These are phyloP conservation scores for Hypoxylon sp. DNA, from an alignment of 2,329 filamentous ascomycete genomes.

Conservation along the genomic window DNA sequence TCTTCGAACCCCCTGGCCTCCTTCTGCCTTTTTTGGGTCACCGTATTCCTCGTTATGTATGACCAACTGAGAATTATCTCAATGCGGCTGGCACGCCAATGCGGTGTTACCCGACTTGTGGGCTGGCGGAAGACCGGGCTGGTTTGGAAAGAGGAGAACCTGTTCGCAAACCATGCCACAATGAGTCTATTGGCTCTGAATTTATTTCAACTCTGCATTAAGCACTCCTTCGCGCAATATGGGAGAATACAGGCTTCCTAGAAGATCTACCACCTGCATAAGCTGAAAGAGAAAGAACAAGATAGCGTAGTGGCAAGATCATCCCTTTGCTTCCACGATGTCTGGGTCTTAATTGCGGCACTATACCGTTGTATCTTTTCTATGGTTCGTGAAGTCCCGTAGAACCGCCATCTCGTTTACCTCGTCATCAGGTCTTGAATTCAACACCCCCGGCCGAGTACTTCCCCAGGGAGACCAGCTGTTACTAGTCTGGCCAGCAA, in stretches of 20 bases:
- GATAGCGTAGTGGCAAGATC: conserved; percentile 16
- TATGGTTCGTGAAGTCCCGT: conserved; percentile 2
- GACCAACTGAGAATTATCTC: conserved; percentile 17
- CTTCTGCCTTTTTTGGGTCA: conserved; percentile 10
- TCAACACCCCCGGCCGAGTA: background rate
- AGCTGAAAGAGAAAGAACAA: conserved; percentile 20
- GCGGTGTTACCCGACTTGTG: conserved; percentile 39
- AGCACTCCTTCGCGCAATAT: conserved; percentile 4
- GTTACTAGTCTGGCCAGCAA: conserved; percentile 1
- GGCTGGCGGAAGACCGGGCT: conserved; percentile 17
- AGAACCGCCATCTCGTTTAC: background rate
- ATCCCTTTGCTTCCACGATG: background rate
- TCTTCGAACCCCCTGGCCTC: background rate
- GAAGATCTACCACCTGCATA: conserved; percentile 20
- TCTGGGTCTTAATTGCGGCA: conserved; percentile 2
- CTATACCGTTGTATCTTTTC: conserved; percentile 1
- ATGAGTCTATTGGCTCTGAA: conserved; percentile 12
- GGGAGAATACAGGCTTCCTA: background rate
- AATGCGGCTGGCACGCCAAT: conserved; percentile 35
- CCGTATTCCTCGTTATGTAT: conserved; percentile 15
- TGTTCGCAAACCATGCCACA: conserved; percentile 14
- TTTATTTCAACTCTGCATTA: conserved; percentile 24
- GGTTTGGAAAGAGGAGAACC: conserved; percentile 8
- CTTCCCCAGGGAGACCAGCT: conserved; percentile 1
- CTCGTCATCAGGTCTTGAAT: conserved; percentile 9